Evolutionary conservation across 2,329 filamentous ascomycete species (phyloP), one percentile per base, ranked within the genome.

Genomic region (Bipolaris oryzae): DNA sequence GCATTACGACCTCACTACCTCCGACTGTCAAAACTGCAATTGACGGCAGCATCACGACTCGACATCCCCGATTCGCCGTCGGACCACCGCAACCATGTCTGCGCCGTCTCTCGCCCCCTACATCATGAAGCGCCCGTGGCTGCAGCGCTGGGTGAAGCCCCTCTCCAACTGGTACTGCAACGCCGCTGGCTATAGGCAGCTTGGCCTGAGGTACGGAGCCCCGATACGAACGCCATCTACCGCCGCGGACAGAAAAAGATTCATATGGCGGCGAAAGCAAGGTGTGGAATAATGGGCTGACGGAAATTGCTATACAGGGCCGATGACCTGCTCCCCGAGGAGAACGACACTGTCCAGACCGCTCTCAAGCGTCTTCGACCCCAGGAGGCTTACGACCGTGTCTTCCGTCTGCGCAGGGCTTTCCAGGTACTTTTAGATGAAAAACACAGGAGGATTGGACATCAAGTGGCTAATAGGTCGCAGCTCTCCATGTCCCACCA

Each of bases 361-460:
- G 95, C 95, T 63, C 86, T 99, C 74, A 90, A 91, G 85, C 92
- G 95, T 77, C 90, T 99, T 62, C 87, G 90, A 56, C 85, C 91
- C 73, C 91, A 96, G 84, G 91, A 95, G 77, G 85, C 89, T 73
- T 98, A 98, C 82, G 95, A 99, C 83, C 94, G 95, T 78, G 87
- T 98, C 78, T 99, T 92, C 89, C 93, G 95, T 76, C 87, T 99
- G 80, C 91, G 95, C 82, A 89, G 95, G 81, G 94, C 95, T 73
- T 88, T 96, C 81, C 95, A 99, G 85, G 88, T 90, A 81, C 64
- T 76, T 23, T 13, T 31, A 28, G 7, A 21, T 13, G 33, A 2
- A 41, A 1, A 9, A 1, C 37, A n/a, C 7, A 15, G 11, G 49
- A 2, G 41, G 18, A 23, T 37, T 13, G 31, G 25, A 28, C 13